A percentile compares a stretch with the other conserved stretches of the same genome.
phyloP scores from a whole-genome alignment of 2,329 filamentous ascomycete genomes.

The Massarina eburnea region DNA sequence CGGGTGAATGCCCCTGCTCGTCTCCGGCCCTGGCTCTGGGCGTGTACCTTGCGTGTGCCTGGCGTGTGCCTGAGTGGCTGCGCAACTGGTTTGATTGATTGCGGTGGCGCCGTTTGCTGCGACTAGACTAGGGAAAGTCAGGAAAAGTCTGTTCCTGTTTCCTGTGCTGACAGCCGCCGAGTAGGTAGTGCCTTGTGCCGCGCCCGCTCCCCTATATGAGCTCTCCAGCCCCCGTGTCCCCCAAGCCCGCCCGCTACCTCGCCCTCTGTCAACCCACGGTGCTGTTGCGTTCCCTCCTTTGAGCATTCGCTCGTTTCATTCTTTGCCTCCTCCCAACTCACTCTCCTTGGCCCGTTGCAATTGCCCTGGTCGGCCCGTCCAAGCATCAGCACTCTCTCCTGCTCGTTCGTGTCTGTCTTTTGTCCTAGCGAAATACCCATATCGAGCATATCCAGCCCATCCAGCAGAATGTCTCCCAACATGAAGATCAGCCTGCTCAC shows the following conservation, averaged over 20 bases:
- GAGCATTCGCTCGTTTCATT: conserved; percentile 48
- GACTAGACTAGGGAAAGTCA: conserved; percentile 28
- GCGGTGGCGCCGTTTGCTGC: conserved; percentile 22
- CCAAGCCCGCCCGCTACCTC: conserved; percentile 24
- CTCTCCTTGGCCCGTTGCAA: conserved; percentile 40
- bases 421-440: conserved; percentile 3
- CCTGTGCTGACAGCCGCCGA: conserved; percentile 13
- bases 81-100: conserved; percentile 17
- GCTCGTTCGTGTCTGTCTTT: conserved; percentile 4
- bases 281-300: conserved; percentile 40
- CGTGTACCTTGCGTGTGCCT: conserved; percentile 1
- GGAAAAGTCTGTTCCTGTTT: conserved; percentile 1
- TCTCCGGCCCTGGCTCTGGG: background rate
- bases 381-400: conserved; percentile 29
- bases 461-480: conserved; percentile 33
- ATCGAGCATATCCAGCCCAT: background rate
- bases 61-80: conserved; percentile 19
- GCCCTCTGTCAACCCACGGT: conserved; percentile 29
- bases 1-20: background rate
- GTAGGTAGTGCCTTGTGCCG: conserved; percentile 10
- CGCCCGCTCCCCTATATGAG: conserved; percentile 32
- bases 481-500: conserved; percentile 48
- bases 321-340: conserved; percentile 37
- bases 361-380: conserved; percentile 52
- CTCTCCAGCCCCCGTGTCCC: conserved; percentile 22